Evolutionary conservation across 1,139 yeast species (phyloP).

Genomic region (Debaryomycetaceae sp.): DNA sequence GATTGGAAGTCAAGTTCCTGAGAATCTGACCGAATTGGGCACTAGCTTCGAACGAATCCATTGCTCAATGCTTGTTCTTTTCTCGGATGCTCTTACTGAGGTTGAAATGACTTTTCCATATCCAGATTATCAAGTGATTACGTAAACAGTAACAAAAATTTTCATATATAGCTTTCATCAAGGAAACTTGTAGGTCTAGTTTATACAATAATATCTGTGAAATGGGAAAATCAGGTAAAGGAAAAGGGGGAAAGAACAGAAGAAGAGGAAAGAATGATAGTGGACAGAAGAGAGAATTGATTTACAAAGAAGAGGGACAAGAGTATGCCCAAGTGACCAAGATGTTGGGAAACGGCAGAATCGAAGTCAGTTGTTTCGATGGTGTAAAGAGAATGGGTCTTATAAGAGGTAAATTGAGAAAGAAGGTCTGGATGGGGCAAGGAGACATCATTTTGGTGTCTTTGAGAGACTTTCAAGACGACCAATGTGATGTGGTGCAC

Average conservation of each 20-base stretch:
- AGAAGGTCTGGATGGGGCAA: slow-evolving; percentile 99
- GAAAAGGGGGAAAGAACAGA: slow-evolving; percentile 78
- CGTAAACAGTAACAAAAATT: no score
- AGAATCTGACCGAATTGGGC: slow-evolving; percentile 64
- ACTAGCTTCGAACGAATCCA: slow-evolving; percentile 82
- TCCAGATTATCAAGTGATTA: background rate
- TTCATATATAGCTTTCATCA: no score
- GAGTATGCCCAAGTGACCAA: slow-evolving; percentile 98
- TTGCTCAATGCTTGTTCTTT: slow-evolving; percentile 14
- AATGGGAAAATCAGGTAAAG: slow-evolving; percentile 54
- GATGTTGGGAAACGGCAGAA: slow-evolving; percentile 98
- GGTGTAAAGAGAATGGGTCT: slow-evolving; percentile 93
- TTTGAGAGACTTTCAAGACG: slow-evolving; percentile 97
- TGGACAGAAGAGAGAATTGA: slow-evolving; percentile 90
- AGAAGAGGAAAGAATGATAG: slow-evolving; percentile 98
- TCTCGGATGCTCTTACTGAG: background rate
- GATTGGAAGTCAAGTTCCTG: slow-evolving; percentile 59
- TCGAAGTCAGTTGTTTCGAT: slow-evolving; percentile 93
- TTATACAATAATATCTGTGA: slow-evolving; percentile 6
- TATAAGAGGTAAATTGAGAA: slow-evolving; percentile 97
- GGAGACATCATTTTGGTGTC: slow-evolving; percentile 97
- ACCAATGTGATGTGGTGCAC: slow-evolving; percentile 96
- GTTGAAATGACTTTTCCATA: background rate
- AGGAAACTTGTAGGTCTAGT: background rate
- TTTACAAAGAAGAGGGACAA: slow-evolving; percentile 92